A percentile compares a stretch with the other conserved stretches of the same genome.
These are phyloP conservation scores for Taiozyma sp. DNA, from an alignment of 1,139 yeast species.

Conservation along the genomic window DNA sequence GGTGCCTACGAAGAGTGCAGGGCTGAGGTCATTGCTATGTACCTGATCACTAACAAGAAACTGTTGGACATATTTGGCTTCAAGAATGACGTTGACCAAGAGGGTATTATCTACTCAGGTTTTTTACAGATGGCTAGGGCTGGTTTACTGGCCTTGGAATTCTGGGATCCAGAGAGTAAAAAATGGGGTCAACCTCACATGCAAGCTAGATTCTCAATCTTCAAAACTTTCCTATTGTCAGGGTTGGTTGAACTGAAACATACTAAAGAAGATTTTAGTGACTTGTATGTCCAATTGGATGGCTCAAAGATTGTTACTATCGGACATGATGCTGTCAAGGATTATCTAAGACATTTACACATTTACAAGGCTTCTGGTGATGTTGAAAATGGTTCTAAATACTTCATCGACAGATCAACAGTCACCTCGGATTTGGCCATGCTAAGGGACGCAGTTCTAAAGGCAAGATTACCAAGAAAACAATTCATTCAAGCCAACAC, in stretches of 20 bases:
- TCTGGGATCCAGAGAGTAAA: slow-evolving; percentile 74
- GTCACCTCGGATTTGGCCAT: slow-evolving; percentile 61
- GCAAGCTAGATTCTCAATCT: slow-evolving; percentile 86
- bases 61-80: slow-evolving; percentile 74
- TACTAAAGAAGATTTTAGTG: slow-evolving; percentile 45
- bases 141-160: slow-evolving; percentile 76
- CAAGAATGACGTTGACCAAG: slow-evolving; percentile 49
- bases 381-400: slow-evolving; percentile 54
- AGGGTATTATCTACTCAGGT: slow-evolving; percentile 60
- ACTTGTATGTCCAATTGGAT: slow-evolving; percentile 57
- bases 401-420: slow-evolving; percentile 60
- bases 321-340: slow-evolving; percentile 73
- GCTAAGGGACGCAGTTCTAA: slow-evolving; percentile 63
- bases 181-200: slow-evolving; percentile 97
- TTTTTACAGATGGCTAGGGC: slow-evolving; percentile 85
- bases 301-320: slow-evolving; percentile 54
- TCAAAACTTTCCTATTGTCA: slow-evolving; percentile 70
- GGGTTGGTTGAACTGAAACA: slow-evolving; percentile 51
- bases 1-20: slow-evolving; percentile 92
- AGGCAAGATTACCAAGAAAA: slow-evolving; percentile 75
- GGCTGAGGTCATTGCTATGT: slow-evolving; percentile 87
- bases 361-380: slow-evolving; percentile 77
- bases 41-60: slow-evolving; percentile 62
- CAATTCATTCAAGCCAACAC: slow-evolving; percentile 85
- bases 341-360: slow-evolving; percentile 68